phyloP scores from a whole-genome alignment of 2,329 filamentous ascomycete genomes.

The Cyphellophora attinorum region DNA sequence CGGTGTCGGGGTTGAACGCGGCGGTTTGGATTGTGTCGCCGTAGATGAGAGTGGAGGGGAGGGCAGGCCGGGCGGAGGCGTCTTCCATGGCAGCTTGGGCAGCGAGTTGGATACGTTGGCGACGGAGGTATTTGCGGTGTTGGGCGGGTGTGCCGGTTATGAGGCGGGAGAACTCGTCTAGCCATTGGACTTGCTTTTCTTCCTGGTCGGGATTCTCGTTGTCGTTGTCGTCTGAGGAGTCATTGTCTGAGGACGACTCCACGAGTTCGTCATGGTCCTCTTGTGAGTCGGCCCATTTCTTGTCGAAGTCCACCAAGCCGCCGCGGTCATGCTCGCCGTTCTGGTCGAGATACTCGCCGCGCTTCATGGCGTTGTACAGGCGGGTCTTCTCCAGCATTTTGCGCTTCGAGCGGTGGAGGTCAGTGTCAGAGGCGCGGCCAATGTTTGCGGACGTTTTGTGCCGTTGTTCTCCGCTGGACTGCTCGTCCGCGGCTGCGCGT shows the following conservation, averaged over 20 bases:
- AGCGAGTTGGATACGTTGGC: conserved; percentile 35
- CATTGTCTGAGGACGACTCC: conserved; percentile 24
- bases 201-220: conserved; percentile 32
- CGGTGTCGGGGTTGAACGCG: conserved; percentile 70
- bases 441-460: conserved; percentile 53
- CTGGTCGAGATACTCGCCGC: conserved; percentile 63
- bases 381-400: conserved; percentile 86
- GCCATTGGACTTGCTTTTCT: conserved; percentile 68
- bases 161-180: conserved; percentile 86
- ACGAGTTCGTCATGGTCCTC: conserved; percentile 31
- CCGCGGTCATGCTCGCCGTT: conserved; percentile 28
- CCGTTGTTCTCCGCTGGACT: too few species aligned
- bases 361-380: conserved; percentile 80
- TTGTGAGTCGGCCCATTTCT: conserved; percentile 77
- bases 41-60: conserved; percentile 64
- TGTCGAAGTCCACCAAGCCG: conserved; percentile 79
- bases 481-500: conserved; percentile 52
- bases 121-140: conserved; percentile 53
- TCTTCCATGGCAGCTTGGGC: conserved; percentile 50
- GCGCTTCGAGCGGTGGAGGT: conserved; percentile 58
- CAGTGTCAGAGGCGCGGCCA: conserved; percentile 47
- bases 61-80: conserved; percentile 47
- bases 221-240: conserved; percentile 22
- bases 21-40: conserved; percentile 75
- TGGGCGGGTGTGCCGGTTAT: conserved; percentile 63